A percentile compares a stretch with the other conserved stretches of the same genome.
These are phyloP conservation scores for Aspergillus candidus DNA, from an alignment of 2,329 filamentous ascomycete species.

Conservation along the genomic window DNA sequence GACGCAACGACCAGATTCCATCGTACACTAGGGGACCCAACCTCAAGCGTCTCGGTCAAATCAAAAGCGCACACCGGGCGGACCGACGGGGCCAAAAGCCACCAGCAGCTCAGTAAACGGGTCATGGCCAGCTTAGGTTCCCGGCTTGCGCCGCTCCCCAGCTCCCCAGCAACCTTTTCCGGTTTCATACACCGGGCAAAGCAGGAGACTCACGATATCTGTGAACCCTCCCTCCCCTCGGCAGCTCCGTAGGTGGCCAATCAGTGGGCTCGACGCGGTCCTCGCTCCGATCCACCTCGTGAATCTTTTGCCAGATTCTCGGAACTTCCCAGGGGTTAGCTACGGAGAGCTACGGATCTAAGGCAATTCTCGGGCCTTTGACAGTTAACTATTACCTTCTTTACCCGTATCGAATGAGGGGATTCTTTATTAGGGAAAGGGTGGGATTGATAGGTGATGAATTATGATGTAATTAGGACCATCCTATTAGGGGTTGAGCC, in stretches of 20 bases:
- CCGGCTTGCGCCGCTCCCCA: constrained; percentile 28
- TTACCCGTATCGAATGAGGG: too few relatives aligned
- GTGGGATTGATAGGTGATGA: too few relatives aligned
- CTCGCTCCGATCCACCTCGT: constrained; percentile 20
- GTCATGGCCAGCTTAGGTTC: constrained; percentile 15
- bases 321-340: neutral
- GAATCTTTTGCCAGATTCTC: constrained; percentile 24
- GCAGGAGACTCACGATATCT: constrained; percentile 36
- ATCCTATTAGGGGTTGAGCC: too few relatives aligned
- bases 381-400: too few relatives aligned
- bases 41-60: constrained; percentile 1
- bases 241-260: constrained; percentile 27
- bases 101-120: constrained; percentile 12
- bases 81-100: constrained; percentile 22
- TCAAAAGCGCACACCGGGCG: constrained; percentile 23
- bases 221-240: constrained; percentile 17
- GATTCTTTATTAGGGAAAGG: neutral
- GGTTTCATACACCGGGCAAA: constrained; percentile 41
- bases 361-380: constrained; percentile 12
- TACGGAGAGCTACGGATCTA: constrained; percentile 14
- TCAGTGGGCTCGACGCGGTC: constrained; percentile 17
- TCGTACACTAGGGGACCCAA: constrained; percentile 3
- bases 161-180: constrained; percentile 29
- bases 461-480: too few relatives aligned
- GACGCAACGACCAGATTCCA: constrained; percentile 32